Base-by-base conservation (phyloP, 2,329 filamentous ascomycete genomes). In the Arthroderma sp. region DNA sequence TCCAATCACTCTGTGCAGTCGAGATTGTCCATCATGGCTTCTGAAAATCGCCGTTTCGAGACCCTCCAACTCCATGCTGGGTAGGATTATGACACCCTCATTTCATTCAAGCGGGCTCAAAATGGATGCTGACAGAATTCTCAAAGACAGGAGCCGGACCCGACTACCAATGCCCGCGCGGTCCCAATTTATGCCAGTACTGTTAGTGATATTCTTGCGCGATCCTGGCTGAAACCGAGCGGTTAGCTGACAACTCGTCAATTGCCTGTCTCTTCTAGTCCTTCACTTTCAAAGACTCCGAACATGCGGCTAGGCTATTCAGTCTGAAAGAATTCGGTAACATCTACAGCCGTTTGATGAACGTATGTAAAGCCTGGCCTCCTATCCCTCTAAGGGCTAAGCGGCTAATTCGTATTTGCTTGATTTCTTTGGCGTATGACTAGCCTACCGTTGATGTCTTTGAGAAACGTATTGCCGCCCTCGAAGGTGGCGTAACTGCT, bases 291-390 rank as follows among this genome's bases (percentile, higher is more conserved):
- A 86, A 97, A 81, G 88, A 97, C 77, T 95, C 89, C 55, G 91
- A 90, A 54, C 93, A 97, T 68, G 93, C 89, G 61, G 93, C 93
- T 57, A 85, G 90, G 71, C 85, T 98, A 43, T 98, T 98, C 70
- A 88, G 89, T 69, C 87, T 98, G 73, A 94, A 97, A 77, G 90
- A 97, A 75, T 87, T 88, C 67, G 93, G 91, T 74, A 97, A 97
- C 76, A 95, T 97, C 72, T 98, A 98, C 80, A 93, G 86, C 71
- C 88, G 93, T 63, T 90, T 98, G 66, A 89, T 88, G 86, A 96
- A 97, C 74, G 87, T 89, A 68, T 68, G 81, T 73, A 13, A 33
- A 28, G 21, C 13, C 31, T 37, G 25, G 31, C 25, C 8, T 54
- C 13, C 23, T 54, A 33, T 31, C 6, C 25, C 11, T 13, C 19